Base-by-base conservation (phyloP, 2,329 filamentous ascomycete genomes). In the Chaetothyriales sp. region DNA sequence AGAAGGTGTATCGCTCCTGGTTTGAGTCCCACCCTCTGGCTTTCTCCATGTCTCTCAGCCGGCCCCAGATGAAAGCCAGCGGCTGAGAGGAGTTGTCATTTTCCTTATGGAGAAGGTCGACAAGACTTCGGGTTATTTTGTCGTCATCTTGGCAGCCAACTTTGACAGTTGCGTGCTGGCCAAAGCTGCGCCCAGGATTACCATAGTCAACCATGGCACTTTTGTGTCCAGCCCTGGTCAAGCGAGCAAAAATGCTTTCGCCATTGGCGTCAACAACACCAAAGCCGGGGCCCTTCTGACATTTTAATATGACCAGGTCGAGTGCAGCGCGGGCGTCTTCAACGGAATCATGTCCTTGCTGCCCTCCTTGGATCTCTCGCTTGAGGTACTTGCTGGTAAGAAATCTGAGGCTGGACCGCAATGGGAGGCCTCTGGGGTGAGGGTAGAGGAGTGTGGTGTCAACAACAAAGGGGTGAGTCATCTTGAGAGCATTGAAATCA, bases 291-390 rank as follows among this genome's bases (percentile, higher is more conserved):
- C 92, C 92, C 67, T 86, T 92, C 65, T 96, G 89, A 65, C 90
- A 95, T 66, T 98, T 98, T 63, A 90, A 83, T 67, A 92, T 94
- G 46, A 96, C 80, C 1, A 98, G 81, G 61, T 96, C 89, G 12
- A 98, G 80, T 57, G 88, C 93, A 2, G 92, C 88, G 57, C 77
- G 81, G 12, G 92, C 88, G 65, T 98, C 92, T 66, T 98, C 92
- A 55, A 95, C 77, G 52, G 86, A 92, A 72, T 96, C 83, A 64
- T 98, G 92, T 15, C 92, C 92, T 15, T 74, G 73, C 15, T 73
- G 72, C 48, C 83, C 84, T 44, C 80, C 81, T 64, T 98, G 92
- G 49, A 98, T 94, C 64, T 93, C 85, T 51, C 86, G 83, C 48
- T 77, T 77, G 18, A 96, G 76, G 61, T 90, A 94, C 63, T 90